These are phyloP conservation scores for Cryphonectria radicalis DNA, from an alignment of 2,329 filamentous ascomycete species.

Conservation along the genomic window DNA sequence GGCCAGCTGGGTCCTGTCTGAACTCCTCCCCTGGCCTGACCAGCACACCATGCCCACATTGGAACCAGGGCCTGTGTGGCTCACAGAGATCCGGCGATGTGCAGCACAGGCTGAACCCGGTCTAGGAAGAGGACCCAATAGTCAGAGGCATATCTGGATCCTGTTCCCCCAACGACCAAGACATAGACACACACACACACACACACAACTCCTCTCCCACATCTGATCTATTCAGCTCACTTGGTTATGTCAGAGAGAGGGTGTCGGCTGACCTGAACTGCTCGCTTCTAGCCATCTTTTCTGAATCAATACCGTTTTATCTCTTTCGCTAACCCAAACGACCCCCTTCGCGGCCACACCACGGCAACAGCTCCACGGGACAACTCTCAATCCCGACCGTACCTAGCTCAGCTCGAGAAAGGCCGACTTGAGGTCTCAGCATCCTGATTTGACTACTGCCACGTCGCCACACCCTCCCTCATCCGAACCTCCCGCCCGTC, in stretches of 20 bases:
- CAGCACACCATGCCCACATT: not conserved
- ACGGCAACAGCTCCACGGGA: not conserved
- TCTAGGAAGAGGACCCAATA: slow-evolving; percentile 18
- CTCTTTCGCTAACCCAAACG: slow-evolving; percentile 4
- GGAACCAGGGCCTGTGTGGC: not conserved
- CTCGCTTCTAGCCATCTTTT: slow-evolving; percentile 26
- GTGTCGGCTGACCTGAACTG: slow-evolving; percentile 17
- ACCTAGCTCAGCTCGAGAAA: slow-evolving; percentile 4
- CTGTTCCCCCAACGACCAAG: slow-evolving; percentile 14
- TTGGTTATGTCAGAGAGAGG: slow-evolving; percentile 17
- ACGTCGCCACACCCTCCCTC: slow-evolving; percentile 36
- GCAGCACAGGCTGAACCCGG: slow-evolving; percentile 12
- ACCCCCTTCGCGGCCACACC: not conserved
- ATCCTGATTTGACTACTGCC: slow-evolving; percentile 10
- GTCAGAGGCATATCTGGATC: slow-evolving; percentile 13
- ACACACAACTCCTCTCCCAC: not conserved
- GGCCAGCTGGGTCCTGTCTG: slow-evolving; percentile 2
- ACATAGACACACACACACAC: not conserved
- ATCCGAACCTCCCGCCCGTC: slow-evolving; percentile 36
- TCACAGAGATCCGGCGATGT: slow-evolving; percentile 4
- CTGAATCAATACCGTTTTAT: slow-evolving; percentile 27
- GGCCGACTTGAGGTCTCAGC: slow-evolving; percentile 7
- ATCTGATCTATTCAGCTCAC: slow-evolving; percentile 18
- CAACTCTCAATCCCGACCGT: not conserved
- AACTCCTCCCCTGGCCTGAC: slow-evolving; percentile 7